Evolutionary conservation across 2,329 filamentous ascomycete species (phyloP), one percentile per base, ranked within the genome.

Genomic region (Colletotrichum kahawae): DNA sequence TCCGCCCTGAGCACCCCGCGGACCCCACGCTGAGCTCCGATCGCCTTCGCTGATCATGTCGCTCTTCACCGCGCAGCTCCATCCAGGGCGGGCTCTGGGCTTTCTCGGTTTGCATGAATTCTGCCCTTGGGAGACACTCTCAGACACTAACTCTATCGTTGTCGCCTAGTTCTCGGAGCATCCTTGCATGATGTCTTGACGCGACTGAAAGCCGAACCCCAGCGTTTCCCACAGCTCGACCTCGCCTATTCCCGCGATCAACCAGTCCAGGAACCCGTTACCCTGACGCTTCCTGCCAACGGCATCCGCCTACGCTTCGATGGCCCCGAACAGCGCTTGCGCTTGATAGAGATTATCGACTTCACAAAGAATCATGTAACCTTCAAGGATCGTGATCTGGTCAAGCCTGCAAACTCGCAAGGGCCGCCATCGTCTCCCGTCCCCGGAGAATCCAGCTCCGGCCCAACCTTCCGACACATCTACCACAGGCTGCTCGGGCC

Each of bases 401-500:
- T 95, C 68, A 96, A 95, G 81, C 90, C 90, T 2, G 81, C 86
- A 59, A 86, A 84, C 75, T 82, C 82, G 51, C 80, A 84, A 12
- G 59, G 80, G 21, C 77, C 78, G 66, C 80, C 80, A 27, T 76
- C 79, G 51, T 81, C 81, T 59, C 79, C 78, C 27, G 78, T 78
- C 21, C 78, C 76, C 80, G 83, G 80, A 69, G 74, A 70, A 59
- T 81, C 80, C 51, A 80, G 82, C 33, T 80, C 87, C 64, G 95
- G 95, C 0, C 96, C 95, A 6, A 93, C 91, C 18, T 98, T 98
- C 83, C 91, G 93, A 75, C 95, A 97, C 83, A 93, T 99, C 78
- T 99, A 98, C 83, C 95, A 98, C 80, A 93, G 95, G 68, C 88
- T 98, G n/a, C 93, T 99, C 77, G 97, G 97, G 0, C 96, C 96